Percentiles rank a stretch among this genome's conserved stretches.
Conservation (phyloP, 108 stramenopile species). For the Aurantiochytrium sp. region DNA sequence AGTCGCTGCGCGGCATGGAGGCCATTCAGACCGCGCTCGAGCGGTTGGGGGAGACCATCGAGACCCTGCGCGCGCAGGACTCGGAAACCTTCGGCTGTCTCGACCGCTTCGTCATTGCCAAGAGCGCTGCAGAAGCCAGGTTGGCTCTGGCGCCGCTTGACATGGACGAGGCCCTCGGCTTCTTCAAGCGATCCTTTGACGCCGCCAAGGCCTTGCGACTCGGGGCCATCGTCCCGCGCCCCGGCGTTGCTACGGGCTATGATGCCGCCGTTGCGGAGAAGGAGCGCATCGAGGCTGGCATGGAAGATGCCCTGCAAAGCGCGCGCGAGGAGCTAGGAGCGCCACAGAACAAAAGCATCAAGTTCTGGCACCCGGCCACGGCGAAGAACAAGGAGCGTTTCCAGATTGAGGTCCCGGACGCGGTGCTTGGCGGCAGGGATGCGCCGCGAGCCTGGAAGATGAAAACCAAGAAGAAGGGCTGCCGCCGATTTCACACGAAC, state of each 20-base stretch:
- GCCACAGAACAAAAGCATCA: background rate
- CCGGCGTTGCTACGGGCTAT: constrained; percentile 82
- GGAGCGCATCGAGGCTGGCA: constrained; percentile 67
- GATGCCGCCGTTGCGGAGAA: constrained; percentile 83
- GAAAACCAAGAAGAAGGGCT: constrained; percentile 53
- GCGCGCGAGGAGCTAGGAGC: background rate
- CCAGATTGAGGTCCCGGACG: constrained; percentile 76
- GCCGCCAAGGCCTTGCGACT: constrained; percentile 65
- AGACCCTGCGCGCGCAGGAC: background rate
- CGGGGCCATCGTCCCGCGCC: constrained; percentile 71
- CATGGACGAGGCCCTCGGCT: constrained; percentile 71
- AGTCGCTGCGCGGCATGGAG: constrained; percentile 69
- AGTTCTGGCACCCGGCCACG: constrained; percentile 21
- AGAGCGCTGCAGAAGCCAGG: background rate
- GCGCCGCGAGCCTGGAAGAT: constrained; percentile 43
- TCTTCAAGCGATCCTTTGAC: constrained; percentile 90
- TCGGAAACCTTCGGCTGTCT: background rate
- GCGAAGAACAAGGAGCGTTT: constrained; percentile 90
- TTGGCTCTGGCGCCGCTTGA: constrained; percentile 50
- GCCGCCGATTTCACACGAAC: constrained; percentile 68
- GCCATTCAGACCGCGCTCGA: constrained; percentile 65
- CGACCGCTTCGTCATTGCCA: background rate
- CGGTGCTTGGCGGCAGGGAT: constrained; percentile 46
- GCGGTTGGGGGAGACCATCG: constrained; percentile 62
- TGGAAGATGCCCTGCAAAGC: background rate